Conservation (phyloP, 1,139 yeast genomes). For the Suhomyces bokatorum region DNA sequence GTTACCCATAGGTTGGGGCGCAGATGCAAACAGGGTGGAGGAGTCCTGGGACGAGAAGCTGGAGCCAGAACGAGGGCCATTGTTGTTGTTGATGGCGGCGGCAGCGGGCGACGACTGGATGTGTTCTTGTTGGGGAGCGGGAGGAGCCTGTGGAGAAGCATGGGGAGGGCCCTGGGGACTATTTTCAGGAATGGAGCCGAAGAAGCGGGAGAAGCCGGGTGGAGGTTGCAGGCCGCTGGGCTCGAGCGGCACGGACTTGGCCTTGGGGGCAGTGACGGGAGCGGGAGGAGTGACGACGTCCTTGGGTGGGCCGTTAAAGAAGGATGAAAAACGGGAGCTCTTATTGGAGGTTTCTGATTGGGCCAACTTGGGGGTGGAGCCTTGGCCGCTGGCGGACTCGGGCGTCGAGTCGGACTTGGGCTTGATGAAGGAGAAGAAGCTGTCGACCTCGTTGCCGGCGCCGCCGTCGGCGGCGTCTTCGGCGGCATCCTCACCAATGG, state of each 20-base stretch:
- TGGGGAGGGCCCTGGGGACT: background rate
- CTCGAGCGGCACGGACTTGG: background rate
- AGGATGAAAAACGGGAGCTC: constrained; percentile 51
- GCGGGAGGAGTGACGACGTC: constrained; percentile 10
- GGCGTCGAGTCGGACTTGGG: constrained; percentile 20
- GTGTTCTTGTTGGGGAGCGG: background rate
- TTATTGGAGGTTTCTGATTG: constrained; percentile 21
- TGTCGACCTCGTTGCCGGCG: constrained; percentile 51
- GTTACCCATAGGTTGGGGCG: constrained; percentile 9
- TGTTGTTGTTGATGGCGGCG: background rate
- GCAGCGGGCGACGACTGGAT: background rate
- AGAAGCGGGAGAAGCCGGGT: constrained; percentile 21
- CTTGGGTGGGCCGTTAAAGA: constrained; percentile 32
- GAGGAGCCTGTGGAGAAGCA: too few species aligned
- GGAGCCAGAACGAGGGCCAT: constrained; percentile 1
- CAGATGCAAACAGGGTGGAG: constrained; percentile 3
- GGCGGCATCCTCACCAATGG: constrained; percentile 4
- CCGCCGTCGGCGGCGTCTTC: constrained; percentile 17
- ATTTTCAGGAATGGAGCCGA: constrained; percentile 9
- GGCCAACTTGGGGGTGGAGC: constrained; percentile 15
- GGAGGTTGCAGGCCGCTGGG: constrained; percentile 5
- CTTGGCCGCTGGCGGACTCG: background rate
- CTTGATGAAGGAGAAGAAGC: constrained; percentile 50
- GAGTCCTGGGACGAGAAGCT: constrained; percentile 12
- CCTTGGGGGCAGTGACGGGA: background rate